Evolutionary conservation across 495 filamentous ascomycete species (phyloP), one percentile per base, ranked within the genome.

Genomic region (Lepraria neglecta): DNA sequence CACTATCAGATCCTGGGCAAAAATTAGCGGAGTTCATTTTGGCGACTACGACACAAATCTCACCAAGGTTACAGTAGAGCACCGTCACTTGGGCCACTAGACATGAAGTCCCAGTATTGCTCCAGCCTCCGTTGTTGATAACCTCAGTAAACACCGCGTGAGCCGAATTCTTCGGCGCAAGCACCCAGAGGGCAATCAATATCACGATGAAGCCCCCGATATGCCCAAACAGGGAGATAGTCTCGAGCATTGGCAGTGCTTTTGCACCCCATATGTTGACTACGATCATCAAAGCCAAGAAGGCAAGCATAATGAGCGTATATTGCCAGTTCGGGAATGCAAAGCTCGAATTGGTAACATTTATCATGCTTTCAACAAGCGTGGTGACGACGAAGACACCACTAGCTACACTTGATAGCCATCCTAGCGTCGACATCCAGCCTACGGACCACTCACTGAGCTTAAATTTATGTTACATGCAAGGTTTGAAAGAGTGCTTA

Each of bases 381-480:
- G 77, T 74, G 43, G 74, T 68, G 2, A 71, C 64, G 63, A 81
- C 45, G 65, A 77, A 75, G 61, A 76, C 54, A 62, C 72, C 73
- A n/a, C 68, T 69, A 15, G 72, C 71, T 68, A 47, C 72, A 65
- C 48, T 70, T 57, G 64, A 72, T 56, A 63, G 73, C 75, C 69
- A 80, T 56, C 76, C 77, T 62, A 69, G 71, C 46, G 62, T 77
- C 24, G 73, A 74, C 68, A 77, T 77, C 78, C 79, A 83, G 5
- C 80, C 72, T 46, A 64, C 52, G 21, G 67, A 57, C 10, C 55
- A 27, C 52, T 55, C 42, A 44, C 17, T 47, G 40, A 56, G 54
- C 38, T 42, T 17, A 19, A 4, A 10, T 21, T n/a, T 11, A 54
- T 3, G 24, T n/a, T 28, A 2, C 11, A 44, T 55, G 3, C 11